phyloP scores from a whole-genome alignment of 164 flowering plant genomes.

The Nymphaea thermarum region DNA sequence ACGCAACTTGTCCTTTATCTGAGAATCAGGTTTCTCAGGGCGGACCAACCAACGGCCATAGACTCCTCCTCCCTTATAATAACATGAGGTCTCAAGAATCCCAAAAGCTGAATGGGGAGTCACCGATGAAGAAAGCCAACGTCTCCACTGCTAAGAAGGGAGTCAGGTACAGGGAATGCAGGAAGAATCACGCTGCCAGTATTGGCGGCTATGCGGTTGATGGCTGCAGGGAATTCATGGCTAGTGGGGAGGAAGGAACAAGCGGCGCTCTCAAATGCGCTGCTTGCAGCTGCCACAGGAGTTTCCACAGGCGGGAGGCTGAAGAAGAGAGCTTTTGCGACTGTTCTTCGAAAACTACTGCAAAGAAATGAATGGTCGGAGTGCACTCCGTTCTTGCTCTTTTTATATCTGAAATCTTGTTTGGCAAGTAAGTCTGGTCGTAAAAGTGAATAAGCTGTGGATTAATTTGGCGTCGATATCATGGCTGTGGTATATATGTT shows the following conservation, averaged over 20 bases:
- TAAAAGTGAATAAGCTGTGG: too few relatives aligned
- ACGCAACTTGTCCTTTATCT: neutral
- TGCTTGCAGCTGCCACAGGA: conserved; percentile 31
- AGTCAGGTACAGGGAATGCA: conserved; percentile 23
- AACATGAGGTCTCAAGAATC: conserved; percentile 19
- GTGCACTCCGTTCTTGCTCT: too few relatives aligned
- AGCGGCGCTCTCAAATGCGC: conserved; percentile 25
- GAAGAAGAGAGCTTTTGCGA: conserved; percentile 11
- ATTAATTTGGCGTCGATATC: too few relatives aligned
- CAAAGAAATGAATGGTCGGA: conserved; percentile 6
- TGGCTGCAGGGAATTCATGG: conserved; percentile 29
- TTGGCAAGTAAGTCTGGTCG: too few relatives aligned
- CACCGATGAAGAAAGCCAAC: neutral
- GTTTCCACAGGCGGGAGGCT: conserved; percentile 23
- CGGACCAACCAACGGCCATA: neutral
- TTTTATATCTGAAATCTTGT: too few relatives aligned
- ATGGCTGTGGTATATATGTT: too few relatives aligned
- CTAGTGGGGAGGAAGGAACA: conserved; percentile 28
- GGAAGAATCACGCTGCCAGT: conserved; percentile 28
- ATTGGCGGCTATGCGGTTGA: conserved; percentile 28
- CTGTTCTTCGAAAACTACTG: conserved; percentile 16
- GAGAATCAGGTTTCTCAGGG: neutral
- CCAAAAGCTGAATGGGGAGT: neutral
- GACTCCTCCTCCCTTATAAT: neutral
- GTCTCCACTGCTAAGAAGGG: conserved; percentile 1